A percentile compares a stretch with the other conserved stretches of the same genome.
These are phyloP conservation scores for Rhizophora apiculata DNA, from an alignment of 345 rosid species.

Conservation along the genomic window DNA sequence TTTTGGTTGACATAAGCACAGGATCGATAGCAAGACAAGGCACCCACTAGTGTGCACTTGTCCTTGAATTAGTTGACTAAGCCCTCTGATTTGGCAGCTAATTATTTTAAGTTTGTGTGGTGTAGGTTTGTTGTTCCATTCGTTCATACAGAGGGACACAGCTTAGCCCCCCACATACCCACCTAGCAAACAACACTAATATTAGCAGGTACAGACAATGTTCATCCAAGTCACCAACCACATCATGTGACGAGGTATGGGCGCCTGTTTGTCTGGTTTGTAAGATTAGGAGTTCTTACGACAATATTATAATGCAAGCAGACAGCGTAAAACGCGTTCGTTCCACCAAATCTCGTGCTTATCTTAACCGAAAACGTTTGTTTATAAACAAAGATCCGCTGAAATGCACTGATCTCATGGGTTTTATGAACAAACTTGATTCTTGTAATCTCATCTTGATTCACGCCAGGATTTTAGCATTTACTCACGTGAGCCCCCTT, in stretches of 20 bases:
- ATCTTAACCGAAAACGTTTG: neutral
- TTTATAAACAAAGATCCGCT: no score
- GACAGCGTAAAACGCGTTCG: constrained; percentile 32
- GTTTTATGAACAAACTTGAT: neutral
- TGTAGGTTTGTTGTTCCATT: neutral
- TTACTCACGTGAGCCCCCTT: neutral
- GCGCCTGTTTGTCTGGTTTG: neutral
- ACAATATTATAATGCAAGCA: constrained; percentile 10
- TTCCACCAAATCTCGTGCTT: constrained; percentile 30
- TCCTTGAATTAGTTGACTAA: constrained; percentile 11
- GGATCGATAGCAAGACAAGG: constrained; percentile 36
- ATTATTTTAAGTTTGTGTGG: constrained; percentile 6
- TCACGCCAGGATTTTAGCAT: neutral
- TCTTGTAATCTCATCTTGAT: neutral
- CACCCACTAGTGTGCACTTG: constrained; percentile 24
- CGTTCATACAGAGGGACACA: neutral
- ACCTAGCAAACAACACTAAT: constrained; percentile 16
- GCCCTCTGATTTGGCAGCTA: constrained; percentile 12
- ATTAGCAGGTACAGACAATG: constrained; percentile 4
- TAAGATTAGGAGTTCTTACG: constrained; percentile 1
- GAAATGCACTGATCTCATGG: neutral
- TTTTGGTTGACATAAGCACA: constrained; percentile 26
- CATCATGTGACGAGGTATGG: constrained; percentile 6
- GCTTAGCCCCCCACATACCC: constrained; percentile 18
- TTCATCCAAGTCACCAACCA: constrained; percentile 1